phyloP scores from a whole-genome alignment of 768 basidiomycete genomes.

The Tephrocybe sp. region DNA sequence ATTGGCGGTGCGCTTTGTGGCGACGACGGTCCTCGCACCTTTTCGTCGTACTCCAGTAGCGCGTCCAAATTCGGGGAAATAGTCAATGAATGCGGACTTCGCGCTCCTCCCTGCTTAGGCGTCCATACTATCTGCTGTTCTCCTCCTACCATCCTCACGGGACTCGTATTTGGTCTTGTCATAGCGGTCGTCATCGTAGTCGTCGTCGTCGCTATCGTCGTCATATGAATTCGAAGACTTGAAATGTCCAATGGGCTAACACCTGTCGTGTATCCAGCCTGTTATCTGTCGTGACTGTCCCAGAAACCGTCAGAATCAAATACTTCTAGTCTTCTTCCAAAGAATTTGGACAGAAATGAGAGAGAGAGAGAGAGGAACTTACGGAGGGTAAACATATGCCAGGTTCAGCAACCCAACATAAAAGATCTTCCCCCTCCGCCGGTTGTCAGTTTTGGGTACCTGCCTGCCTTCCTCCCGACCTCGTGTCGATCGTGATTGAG shows the following conservation, averaged over 20 bases:
- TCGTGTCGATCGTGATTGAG: background rate
- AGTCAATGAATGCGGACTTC: slow-evolving; percentile 30
- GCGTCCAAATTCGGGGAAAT: slow-evolving; percentile 64
- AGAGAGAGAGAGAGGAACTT: too few relatives aligned
- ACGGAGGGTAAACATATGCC: too few relatives aligned
- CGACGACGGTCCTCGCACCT: slow-evolving; percentile 29
- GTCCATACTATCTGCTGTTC: slow-evolving; percentile 3
- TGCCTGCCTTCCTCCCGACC: background rate
- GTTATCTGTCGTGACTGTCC: background rate
- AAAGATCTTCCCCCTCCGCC: background rate
- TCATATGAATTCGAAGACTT: background rate
- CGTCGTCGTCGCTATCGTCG: slow-evolving; percentile 1
- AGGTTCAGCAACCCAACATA: too few relatives aligned
- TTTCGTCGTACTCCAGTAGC: slow-evolving; percentile 55
- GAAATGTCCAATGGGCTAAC: background rate
- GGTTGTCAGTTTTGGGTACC: background rate
- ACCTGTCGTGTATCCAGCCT: slow-evolving; percentile 4
- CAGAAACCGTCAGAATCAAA: too few relatives aligned
- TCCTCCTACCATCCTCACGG: background rate
- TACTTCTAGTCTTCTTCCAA: too few relatives aligned
- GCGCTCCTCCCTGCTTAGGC: background rate
- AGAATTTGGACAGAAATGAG: too few relatives aligned
- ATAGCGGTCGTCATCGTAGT: slow-evolving; percentile 1
- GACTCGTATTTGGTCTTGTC: background rate
- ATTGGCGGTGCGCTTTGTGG: slow-evolving; percentile 25